These are phyloP conservation scores for Bipolaris gigantea DNA, from an alignment of 2,329 filamentous ascomycete genomes.

Conservation along the genomic window DNA sequence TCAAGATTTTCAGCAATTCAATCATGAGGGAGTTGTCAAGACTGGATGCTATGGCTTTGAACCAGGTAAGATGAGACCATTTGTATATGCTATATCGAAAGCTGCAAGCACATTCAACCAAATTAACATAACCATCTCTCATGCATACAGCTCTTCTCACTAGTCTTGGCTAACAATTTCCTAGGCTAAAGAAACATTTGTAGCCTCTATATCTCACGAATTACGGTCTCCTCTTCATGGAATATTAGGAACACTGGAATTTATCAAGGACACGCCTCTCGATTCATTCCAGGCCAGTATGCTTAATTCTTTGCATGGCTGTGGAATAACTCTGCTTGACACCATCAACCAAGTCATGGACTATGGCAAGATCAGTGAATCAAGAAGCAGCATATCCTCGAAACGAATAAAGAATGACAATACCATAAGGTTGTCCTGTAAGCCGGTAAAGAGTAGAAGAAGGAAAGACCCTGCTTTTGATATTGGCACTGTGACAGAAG, in stretches of 20 bases:
- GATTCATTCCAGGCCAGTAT: constrained; percentile 50
- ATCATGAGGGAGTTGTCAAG: constrained; percentile 61
- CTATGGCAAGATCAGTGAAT: constrained; percentile 32
- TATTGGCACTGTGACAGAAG: constrained; percentile 23
- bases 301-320: constrained; percentile 48
- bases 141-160: not conserved
- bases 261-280: constrained; percentile 50
- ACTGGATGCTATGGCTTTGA: constrained; percentile 53
- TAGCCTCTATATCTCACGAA: constrained; percentile 57
- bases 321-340: constrained; percentile 56
- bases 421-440: constrained; percentile 35
- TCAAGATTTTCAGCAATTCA: constrained; percentile 48
- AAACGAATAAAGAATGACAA: constrained; percentile 31
- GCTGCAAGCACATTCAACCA: not conserved
- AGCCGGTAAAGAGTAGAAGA: constrained; percentile 31
- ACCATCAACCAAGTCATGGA: constrained; percentile 43
- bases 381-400: constrained; percentile 44
- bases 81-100: not conserved
- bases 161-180: not conserved
- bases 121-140: not conserved
- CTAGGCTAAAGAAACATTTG: constrained; percentile 54
- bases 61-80: constrained; percentile 18
- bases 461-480: constrained; percentile 24
- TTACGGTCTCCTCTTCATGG: constrained; percentile 50
- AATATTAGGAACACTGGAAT: constrained; percentile 52